Conservation (phyloP, 768 basidiomycete species). For the Suillus variegatus region DNA sequence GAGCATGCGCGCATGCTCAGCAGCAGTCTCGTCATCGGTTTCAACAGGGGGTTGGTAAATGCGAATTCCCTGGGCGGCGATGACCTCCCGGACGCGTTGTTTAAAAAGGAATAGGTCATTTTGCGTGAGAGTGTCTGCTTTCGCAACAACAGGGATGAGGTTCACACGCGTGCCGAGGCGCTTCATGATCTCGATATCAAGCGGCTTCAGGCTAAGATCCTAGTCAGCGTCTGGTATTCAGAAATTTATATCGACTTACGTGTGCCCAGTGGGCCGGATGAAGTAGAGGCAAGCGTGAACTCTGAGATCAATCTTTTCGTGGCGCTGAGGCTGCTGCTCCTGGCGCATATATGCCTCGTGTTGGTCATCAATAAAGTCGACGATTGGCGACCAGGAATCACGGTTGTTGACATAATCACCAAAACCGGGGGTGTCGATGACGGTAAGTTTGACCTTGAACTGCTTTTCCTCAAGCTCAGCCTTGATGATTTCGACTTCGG, state of each 20-base stretch:
- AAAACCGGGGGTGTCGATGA: constrained; percentile 98
- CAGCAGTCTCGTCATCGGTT: constrained; percentile 79
- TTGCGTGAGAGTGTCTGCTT: constrained; percentile 96
- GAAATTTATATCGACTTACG: constrained; percentile 56
- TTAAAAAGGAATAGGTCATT: constrained; percentile 92
- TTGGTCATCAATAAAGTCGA: constrained; percentile 98
- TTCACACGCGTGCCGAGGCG: constrained; percentile 97
- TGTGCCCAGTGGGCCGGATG: constrained; percentile 93
- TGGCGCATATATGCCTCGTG: constrained; percentile 96
- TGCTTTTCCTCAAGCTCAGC: constrained; percentile 98
- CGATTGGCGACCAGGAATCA: constrained; percentile 97
- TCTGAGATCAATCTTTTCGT: constrained; percentile 91
- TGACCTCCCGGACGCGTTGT: constrained; percentile 89
- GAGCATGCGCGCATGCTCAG: constrained; percentile 86
- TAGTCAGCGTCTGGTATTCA: constrained; percentile 3
- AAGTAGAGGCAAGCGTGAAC: constrained; percentile 98
- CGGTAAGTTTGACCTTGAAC: constrained; percentile 99
- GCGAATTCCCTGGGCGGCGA: constrained; percentile 89
- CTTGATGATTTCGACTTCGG: constrained; percentile 99
- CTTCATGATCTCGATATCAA: constrained; percentile 99
- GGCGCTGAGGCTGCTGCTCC: constrained; percentile 97
- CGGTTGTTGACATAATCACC: constrained; percentile 99
- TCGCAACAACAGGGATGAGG: constrained; percentile 95
- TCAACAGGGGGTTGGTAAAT: constrained; percentile 95
- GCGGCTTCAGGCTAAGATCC: constrained; percentile 72